Conservation (phyloP, 1,284 basidiomycete species). For the Singerocomus inundabilis region DNA sequence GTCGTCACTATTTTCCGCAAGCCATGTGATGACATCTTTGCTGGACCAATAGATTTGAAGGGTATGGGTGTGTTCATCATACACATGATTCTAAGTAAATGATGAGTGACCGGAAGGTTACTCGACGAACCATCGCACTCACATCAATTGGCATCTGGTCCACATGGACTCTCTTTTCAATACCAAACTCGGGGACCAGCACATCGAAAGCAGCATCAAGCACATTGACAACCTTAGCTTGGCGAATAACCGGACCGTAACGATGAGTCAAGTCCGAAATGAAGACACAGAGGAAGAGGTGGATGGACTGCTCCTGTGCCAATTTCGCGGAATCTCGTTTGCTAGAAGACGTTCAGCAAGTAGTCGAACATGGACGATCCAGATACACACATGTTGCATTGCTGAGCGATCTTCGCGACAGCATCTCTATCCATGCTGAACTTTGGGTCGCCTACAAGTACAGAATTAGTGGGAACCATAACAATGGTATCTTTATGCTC, state of each 20-base stretch:
- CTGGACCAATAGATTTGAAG: conserved; percentile 92
- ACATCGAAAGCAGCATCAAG: conserved; percentile 97
- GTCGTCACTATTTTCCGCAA: conserved; percentile 93
- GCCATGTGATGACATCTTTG: conserved; percentile 89
- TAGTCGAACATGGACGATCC: background rate
- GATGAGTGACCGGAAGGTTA: conserved; percentile 7
- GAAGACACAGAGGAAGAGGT: conserved; percentile 92
- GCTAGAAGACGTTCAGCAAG: conserved; percentile 41
- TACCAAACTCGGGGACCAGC: conserved; percentile 88
- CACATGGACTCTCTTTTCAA: conserved; percentile 97
- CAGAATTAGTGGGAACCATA: conserved; percentile 4
- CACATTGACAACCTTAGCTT: conserved; percentile 91
- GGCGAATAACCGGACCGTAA: conserved; percentile 92
- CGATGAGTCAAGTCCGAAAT: conserved; percentile 91
- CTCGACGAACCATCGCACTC: conserved; percentile 30
- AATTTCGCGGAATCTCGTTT: conserved; percentile 88
- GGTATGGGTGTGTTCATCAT: conserved; percentile 88
- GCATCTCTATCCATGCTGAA: conserved; percentile 97
- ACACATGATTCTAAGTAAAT: conserved; percentile 75
- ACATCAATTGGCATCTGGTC: conserved; percentile 98
- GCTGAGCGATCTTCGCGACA: conserved; percentile 95
- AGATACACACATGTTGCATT: conserved; percentile 84
- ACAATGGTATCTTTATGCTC: conserved; percentile 25
- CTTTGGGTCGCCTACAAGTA: conserved; percentile 64
- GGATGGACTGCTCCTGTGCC: conserved; percentile 95